Base-by-base conservation (phyloP, 2,329 filamentous ascomycete species). In the Penicillium sp. region DNA sequence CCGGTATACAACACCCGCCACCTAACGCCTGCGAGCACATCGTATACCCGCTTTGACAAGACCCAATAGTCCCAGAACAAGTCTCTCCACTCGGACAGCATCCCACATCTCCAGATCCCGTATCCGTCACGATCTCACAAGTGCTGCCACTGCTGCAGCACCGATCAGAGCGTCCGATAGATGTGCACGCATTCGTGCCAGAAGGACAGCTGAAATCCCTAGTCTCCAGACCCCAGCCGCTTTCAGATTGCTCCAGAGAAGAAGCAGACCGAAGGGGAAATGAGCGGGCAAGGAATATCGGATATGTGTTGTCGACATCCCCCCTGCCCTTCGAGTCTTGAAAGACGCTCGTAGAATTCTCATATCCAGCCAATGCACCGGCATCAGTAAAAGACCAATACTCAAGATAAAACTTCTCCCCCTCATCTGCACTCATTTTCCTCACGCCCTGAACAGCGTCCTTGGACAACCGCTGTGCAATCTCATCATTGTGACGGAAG, bases 1-100 rank as follows among this genome's bases (percentile, higher is more conserved):
- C 81, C 3, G 81, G 80, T 31, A 84, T 73, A 68, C 81, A 85
- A 57, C 82, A 85, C 1, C 81, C 82, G 1, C 81, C 81, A 37
- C 81, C 82, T 3, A 73, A 59, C 40, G 71, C 75, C 39, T 73
- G 71, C 2, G 80, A 74, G 64, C 82, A 85, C 46, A 72, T 75
- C 4, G 73, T 75, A 61, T 82, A 83, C 6, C 79, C 81, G 20
- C 67, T 68, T 25, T 57, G 57, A 54, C 82, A 85, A 3, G 59
- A 64, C 2, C 73, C 73, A n/a, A 84, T 73, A 1, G 66, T 57
- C 9, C 76, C 75, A 2, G 73, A 73, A 58, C 82, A 85, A 8
- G 58, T 72, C 50, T 75, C 64, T 1, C 81, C 81, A 24, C 66
- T 59, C 1, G 78, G 75, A 71, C 82, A 86, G 57, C 82, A 86